These are phyloP conservation scores for Neurospora sp. DNA, from an alignment of 495 filamentous ascomycete genomes.

Conservation along the genomic window DNA sequence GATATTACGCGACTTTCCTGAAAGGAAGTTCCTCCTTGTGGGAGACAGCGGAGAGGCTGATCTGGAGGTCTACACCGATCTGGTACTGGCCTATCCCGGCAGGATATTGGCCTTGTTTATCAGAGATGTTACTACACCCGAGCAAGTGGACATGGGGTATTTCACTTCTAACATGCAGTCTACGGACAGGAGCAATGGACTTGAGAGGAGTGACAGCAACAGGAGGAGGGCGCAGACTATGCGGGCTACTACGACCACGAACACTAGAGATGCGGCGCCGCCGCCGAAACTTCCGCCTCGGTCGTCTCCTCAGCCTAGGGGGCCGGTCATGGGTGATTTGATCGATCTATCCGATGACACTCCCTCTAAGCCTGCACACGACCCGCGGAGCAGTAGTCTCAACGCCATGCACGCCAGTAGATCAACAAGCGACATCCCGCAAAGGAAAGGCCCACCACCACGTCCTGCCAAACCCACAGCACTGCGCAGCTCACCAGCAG, in stretches of 20 bases:
- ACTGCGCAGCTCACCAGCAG: conserved; percentile 37
- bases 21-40: conserved; percentile 80
- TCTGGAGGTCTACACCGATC: conserved; percentile 91
- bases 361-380: conserved; percentile 19
- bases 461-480: conserved; percentile 60
- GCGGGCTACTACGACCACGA: not conserved
- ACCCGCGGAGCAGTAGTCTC: conserved; percentile 15
- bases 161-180: conserved; percentile 37
- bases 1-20: conserved; percentile 80
- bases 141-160: conserved; percentile 45
- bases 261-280: not conserved
- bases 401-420: conserved; percentile 12
- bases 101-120: conserved; percentile 80
- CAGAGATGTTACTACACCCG: conserved; percentile 78
- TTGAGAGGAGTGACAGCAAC: not conserved
- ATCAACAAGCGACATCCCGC: conserved; percentile 31
- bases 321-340: conserved; percentile 43
- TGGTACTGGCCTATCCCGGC: conserved; percentile 73
- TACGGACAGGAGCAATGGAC: not conserved
- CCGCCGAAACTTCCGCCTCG: not conserved
- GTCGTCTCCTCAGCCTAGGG: conserved; percentile 6
- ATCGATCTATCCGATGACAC: conserved; percentile 56
- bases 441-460: conserved; percentile 40
- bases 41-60: conserved; percentile 96
- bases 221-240: not conserved